phyloP scores from a whole-genome alignment of 2,329 filamentous ascomycete genomes.

The Cladophialophora exuberans region DNA sequence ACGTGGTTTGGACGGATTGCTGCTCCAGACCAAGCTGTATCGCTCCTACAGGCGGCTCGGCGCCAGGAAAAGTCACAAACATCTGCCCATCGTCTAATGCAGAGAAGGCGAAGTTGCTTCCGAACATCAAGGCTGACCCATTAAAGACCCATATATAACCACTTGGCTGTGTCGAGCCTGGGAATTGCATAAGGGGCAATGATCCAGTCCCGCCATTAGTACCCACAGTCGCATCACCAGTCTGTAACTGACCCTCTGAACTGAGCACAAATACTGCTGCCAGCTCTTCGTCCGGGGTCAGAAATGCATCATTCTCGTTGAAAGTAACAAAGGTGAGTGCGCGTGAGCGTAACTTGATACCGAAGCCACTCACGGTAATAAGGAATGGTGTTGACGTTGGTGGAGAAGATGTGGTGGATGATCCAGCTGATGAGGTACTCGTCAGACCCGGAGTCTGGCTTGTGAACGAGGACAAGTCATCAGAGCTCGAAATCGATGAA shows the following conservation, averaged over 20 bases:
- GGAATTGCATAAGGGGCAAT: conserved; percentile 13
- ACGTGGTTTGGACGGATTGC: conserved; percentile 7
- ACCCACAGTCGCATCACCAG: conserved; percentile 2
- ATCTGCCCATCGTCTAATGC: conserved; percentile 7
- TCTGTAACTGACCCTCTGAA: conserved; percentile 8
- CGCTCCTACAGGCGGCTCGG: conserved; percentile 11
- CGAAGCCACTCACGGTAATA: conserved; percentile 11
- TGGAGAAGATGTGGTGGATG: conserved; percentile 3
- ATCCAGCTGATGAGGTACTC: background rate
- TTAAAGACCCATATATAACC: conserved; percentile 17
- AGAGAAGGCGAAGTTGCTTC: conserved; percentile 13
- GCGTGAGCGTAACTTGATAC: conserved; percentile 12
- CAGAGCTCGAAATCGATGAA: background rate
- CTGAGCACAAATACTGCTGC: conserved; percentile 20
- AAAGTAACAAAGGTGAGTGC: conserved; percentile 15
- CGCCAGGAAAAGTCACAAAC: conserved; percentile 12
- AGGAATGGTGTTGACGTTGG: conserved; percentile 19
- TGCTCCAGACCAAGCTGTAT: conserved; percentile 9
- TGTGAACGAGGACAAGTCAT: background rate
- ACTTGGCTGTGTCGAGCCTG: background rate
- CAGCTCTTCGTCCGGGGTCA: background rate
- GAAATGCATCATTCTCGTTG: conserved; percentile 8
- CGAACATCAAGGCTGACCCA: conserved; percentile 15
- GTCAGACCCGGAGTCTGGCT: background rate
- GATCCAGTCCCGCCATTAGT: conserved; percentile 7